Evolutionary conservation across 1,284 basidiomycete genomes (phyloP), one percentile per base, ranked within the genome.

Genomic region (Microbotryum violaceum): DNA sequence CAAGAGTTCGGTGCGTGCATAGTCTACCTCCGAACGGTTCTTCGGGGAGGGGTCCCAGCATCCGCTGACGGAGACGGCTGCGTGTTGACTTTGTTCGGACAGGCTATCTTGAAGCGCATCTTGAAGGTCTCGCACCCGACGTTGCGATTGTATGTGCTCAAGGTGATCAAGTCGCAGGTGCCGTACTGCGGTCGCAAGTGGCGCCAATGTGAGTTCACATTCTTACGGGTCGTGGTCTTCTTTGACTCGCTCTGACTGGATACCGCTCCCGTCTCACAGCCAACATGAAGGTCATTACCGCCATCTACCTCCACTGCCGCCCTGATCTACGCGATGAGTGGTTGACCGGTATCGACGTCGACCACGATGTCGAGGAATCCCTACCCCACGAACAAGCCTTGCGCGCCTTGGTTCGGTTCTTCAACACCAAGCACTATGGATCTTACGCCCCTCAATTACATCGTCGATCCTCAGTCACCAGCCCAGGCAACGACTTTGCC

Each of bases 221-320:
- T 16, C 33, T 49, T 12, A 16, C 37, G 1, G 12, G 2, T 4
- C 37, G 12, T 14, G 37, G 37, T 14, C n/a, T 33, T 6, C 18
- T 4, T 6, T 47, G 4, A 20, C 10, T 37, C 51, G 18, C 49
- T 33, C 29, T 20, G n/a, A 18, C 18, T 45, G 45, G 45, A 10
- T 21, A 12, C 21, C 50, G 5, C 0, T 10, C 6, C 7, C 8
- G 6, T 27, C 57, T 21, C 60, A 29, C 71, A 94, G 91, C 89
- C 27, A 99, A 98, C 75, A 99, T 99, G 96, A 96, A 97, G 77
- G 89, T 97, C 64, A 98, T 99, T 73, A 99, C 96, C 5, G 87
- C 91, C 33, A 97, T 99, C 68, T 98, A 99, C 75, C 80, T 98
- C 63, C 96, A 97, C 73, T 97, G 93, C 74, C 82, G 94, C 57